Base-by-base conservation (phyloP, 352 stramenopile species). In the Phytophthora sansomeana region DNA sequence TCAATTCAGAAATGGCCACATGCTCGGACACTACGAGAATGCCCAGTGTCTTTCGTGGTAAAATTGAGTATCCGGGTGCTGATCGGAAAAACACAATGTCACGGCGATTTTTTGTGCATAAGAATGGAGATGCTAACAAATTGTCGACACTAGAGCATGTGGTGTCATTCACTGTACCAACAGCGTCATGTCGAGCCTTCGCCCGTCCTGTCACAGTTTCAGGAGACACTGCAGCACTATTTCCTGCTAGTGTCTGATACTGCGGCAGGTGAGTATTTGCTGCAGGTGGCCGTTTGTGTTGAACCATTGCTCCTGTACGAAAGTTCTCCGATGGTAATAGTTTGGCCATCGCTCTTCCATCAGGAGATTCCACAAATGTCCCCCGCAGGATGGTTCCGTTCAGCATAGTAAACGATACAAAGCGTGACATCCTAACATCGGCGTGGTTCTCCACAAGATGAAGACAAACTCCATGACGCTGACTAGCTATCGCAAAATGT, bases 401-500 rank as follows among this genome's bases (percentile, higher is more conserved):
- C 10, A 88, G 14, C 19, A 88, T 58, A 3, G 71, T 72, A 19
- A 94, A 57, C 6, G 69, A 58, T 3, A 92, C 82, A 63, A 91
- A 91, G 2, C 84, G 78, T 7, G 71, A 80, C 13, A 92, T 74
- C 17, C 72, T 80, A 5, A 94, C 86, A 50, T 94, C 77, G 0
- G 84, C 86, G 10, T 86, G 82, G 36, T 80, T 71, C 10, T 78
- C 49, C 13, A 93, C 82, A 8, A 93, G 67, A 51, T 83, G 80
- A 35, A 69, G 55, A 36, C 86, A 92, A n/a, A 93, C 86, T 51
- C 87, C 74, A 28, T 83, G 64, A 32, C 89, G 84, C 63, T 81
- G 82, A 35, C 86, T 94, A 21, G 86, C 91, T 36, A 93, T 92
- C 9, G 86, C 86, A 69, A 92, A 94, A 51, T 94, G 86, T 6